Evolutionary conservation across 2,329 filamentous ascomycete species (phyloP).

Genomic region (Arthrobotrys musiformis): DNA sequence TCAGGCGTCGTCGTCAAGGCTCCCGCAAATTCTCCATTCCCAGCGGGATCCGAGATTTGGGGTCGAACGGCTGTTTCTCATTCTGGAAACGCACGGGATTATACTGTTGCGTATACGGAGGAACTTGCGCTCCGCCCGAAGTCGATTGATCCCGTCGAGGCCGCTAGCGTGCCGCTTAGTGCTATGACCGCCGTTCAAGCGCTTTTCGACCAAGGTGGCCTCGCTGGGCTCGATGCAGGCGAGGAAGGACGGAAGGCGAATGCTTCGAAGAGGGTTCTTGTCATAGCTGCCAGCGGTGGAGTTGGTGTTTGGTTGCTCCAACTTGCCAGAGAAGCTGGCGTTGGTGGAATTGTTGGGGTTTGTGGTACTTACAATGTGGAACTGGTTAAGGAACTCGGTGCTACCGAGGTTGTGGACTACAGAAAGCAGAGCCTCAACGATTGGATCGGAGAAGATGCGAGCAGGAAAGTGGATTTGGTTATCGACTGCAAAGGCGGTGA

Average conservation of each 20-base stretch:
- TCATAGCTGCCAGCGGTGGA: constrained; percentile 63
- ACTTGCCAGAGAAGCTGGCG: constrained; percentile 62
- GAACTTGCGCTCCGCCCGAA: constrained; percentile 62
- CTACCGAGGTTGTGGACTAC: constrained; percentile 63
- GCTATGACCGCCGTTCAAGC: constrained; percentile 64
- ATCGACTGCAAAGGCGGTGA: constrained; percentile 63
- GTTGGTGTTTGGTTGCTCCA: constrained; percentile 64
- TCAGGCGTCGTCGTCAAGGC: constrained; percentile 62
- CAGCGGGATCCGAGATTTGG: constrained; percentile 62
- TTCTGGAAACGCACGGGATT: constrained; percentile 61
- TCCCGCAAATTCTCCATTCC: constrained; percentile 60
- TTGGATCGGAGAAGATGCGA: constrained; percentile 60
- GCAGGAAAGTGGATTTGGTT: constrained; percentile 61
- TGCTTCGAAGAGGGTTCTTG: constrained; percentile 61
- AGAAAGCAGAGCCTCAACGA: constrained; percentile 59
- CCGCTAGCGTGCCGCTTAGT: constrained; percentile 63
- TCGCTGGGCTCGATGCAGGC: constrained; percentile 16
- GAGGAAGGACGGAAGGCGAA: constrained; percentile 60
- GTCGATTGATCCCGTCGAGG: constrained; percentile 61
- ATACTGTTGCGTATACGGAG: constrained; percentile 60
- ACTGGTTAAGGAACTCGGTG: constrained; percentile 61
- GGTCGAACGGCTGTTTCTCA: constrained; percentile 60
- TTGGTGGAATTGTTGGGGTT: constrained; percentile 62
- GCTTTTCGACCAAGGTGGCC: constrained; percentile 60
- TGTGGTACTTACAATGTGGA: constrained; percentile 60